Evolutionary conservation across 2,329 filamentous ascomycete genomes (phyloP), one percentile per base, ranked within the genome.

Genomic region (Fusarium transvaalense): DNA sequence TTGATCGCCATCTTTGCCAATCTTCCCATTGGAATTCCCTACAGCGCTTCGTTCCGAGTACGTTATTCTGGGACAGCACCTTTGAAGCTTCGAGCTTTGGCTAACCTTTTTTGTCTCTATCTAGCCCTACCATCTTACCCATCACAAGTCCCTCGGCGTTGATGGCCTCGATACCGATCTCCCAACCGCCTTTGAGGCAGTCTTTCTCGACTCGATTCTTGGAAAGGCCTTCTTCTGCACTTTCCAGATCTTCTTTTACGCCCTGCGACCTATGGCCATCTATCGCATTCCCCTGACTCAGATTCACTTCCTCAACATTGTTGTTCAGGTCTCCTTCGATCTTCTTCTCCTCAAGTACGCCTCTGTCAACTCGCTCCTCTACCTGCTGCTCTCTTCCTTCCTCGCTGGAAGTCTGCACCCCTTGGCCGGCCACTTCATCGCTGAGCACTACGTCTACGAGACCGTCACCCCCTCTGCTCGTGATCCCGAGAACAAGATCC

Each of bases 171-270:
- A 99, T 79, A 97, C 95, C 43, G 96, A 99, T 77, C 90, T 99
- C 29, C 96, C 96, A 25, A 98, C 96, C 19, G 89, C 92, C 48
- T 81, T 97, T 51, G 96, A 99, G 83, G 95, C 94, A 67, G 82
- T 97, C 77, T 91, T 99, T 78, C 90, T 99, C 75, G 92, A 99
- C 84, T 97, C 94, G 10, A 90, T 99, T 74, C 88, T 95, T 19
- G 96, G 96, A 79, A 99, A 99, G 82, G 91, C 96, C 71, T 99
- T 99, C 85, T 99, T 99, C 87, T 95, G 92, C 83, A 99, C 96
- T 72, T 99, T 97, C 83, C 96, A 99, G 82, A 97, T 99, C 80
- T 88, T 99, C 78, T 99, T 99, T 87, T 99, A 99, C 83, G 96
- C 96, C 75, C 81, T 99, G 51, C 92, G 96, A 17, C 96, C 96